These are phyloP conservation scores for Olyra latifolia DNA, from an alignment of 176 grass and related monocot species.

Conservation along the genomic window DNA sequence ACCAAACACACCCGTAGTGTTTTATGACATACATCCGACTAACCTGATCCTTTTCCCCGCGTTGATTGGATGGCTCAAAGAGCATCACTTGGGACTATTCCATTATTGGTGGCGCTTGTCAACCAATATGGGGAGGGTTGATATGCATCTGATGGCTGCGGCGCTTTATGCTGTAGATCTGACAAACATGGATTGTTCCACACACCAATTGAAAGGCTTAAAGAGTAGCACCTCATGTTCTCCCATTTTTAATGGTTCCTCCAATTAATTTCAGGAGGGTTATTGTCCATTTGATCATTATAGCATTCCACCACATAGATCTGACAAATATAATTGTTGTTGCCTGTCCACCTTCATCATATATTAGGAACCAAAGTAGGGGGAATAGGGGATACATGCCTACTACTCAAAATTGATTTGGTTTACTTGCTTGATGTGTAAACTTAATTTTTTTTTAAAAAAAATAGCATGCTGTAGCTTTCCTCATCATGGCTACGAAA, in stretches of 20 bases:
- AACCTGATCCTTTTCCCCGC: not conserved
- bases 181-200: not conserved
- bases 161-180: not conserved
- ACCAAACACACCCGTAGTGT: too few relatives aligned
- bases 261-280: not conserved
- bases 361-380: not conserved
- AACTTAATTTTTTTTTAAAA: not conserved
- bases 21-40: not conserved
- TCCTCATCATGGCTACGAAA: not conserved
- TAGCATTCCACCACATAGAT: not conserved
- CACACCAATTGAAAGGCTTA: not conserved
- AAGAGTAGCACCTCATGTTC: not conserved
- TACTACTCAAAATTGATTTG: not conserved
- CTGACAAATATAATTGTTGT: not conserved
- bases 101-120: not conserved
- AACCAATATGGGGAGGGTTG: not conserved
- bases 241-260: not conserved
- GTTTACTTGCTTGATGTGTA: not conserved
- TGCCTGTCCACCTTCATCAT: not conserved
- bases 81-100: not conserved
- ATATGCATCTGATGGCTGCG: not conserved
- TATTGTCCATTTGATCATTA: not conserved
- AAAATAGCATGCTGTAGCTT: not conserved
- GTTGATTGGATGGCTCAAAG: not conserved
- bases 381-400: not conserved